Conservation (phyloP, 2,329 filamentous ascomycete species). For the Lojkania enalia region DNA sequence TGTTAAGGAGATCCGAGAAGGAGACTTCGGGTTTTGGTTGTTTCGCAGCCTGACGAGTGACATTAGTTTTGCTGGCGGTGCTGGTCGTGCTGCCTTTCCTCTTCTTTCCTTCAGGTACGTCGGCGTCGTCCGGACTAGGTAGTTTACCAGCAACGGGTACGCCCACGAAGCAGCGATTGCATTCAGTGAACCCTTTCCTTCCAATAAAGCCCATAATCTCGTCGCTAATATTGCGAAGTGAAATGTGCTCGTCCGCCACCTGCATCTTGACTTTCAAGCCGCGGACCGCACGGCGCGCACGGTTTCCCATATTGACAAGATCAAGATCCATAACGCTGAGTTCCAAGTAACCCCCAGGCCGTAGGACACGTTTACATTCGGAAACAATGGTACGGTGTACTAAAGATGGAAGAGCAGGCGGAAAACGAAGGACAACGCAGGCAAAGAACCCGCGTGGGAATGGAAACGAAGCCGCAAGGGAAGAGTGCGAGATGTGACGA, state of each 20-base stretch:
- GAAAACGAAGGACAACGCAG: slow-evolving; percentile 76
- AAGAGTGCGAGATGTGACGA: slow-evolving; percentile 71
- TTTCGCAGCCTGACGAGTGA: slow-evolving; percentile 14
- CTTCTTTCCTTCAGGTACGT: slow-evolving; percentile 21
- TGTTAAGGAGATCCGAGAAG: slow-evolving; percentile 43
- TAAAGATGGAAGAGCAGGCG: slow-evolving; percentile 67
- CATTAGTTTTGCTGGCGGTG: slow-evolving; percentile 22
- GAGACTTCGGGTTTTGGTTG: slow-evolving; percentile 37
- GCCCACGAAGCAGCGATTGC: slow-evolving; percentile 77
- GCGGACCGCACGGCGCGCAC: slow-evolving; percentile 68
- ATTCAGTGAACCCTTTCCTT: slow-evolving; percentile 68
- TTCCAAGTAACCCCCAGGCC: slow-evolving; percentile 79
- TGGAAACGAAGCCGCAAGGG: slow-evolving; percentile 68
- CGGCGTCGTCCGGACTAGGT: slow-evolving; percentile 29
- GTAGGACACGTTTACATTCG: slow-evolving; percentile 76
- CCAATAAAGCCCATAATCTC: slow-evolving; percentile 68
- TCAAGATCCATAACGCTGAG: slow-evolving; percentile 77
- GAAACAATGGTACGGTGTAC: slow-evolving; percentile 72
- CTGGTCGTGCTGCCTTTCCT: slow-evolving; percentile 36
- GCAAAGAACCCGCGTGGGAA: slow-evolving; percentile 77
- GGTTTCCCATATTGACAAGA: slow-evolving; percentile 78
- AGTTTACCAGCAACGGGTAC: slow-evolving; percentile 68
- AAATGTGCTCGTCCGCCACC: slow-evolving; percentile 61
- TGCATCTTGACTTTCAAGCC: slow-evolving; percentile 73
- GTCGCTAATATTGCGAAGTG: slow-evolving; percentile 59